Base-by-base conservation (phyloP, 345 rosid genomes). In the Pseudoturritis turrita region DNA sequence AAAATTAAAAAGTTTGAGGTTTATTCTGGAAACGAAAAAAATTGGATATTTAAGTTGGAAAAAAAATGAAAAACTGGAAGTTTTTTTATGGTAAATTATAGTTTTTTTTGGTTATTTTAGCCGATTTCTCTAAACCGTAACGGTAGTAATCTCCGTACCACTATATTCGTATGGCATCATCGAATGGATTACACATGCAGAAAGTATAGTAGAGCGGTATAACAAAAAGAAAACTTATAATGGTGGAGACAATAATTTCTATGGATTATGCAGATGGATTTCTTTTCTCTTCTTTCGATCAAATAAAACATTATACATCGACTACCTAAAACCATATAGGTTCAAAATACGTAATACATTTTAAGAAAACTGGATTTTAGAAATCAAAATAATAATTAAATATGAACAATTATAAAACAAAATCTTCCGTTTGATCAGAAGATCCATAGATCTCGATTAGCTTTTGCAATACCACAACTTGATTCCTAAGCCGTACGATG, bases 361-460 rank as follows among this genome's bases (percentile, higher is more conserved):
- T n/a, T n/a, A n/a, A n/a, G n/a, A 10, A 47, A 37, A 10, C 37
- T 46, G 14, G 22, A 68, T 4, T 21, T 22, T 4, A 18, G 15
- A 18, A 59, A 70, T 41, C 43, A 60, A 29, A 29, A 52, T 31
- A 12, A 65, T 60, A 45, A 66, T 19, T n/a, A 15, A 65, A 66
- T 47, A 72, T 64, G 28, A 62, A 46, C 64, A n/a, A 65, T 62
- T 84, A 74, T 72, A 62, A 68, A 46, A 69, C 66, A 74, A 62
- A 71, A 57, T 72, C 73, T 56, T 67, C 71, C 4, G 52, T 17
- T 18, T 66, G 72, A 18, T 41, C 55, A 31, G 54, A 39, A 52
- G 88, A 80, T 73, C 90, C 95, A 73, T 86, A 92, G 72, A 90
- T 56, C 28, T 88, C 75, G 36, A 93, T 75, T 67, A 90, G 71